Evolutionary conservation across 192 early-diverging fungal species (phyloP).

Genomic region (Backusella australiensis): DNA sequence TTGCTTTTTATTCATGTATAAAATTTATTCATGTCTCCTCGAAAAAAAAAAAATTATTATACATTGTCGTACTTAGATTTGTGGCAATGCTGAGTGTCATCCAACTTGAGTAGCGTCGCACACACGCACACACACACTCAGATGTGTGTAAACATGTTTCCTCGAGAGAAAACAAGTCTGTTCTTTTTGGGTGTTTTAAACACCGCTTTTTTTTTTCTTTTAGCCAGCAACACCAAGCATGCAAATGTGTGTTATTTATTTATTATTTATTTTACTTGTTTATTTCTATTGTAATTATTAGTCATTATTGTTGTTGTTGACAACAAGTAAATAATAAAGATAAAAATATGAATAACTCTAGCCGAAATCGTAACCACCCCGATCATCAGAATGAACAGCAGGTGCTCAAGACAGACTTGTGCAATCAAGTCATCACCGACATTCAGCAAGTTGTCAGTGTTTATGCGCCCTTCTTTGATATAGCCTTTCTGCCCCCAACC

Average conservation of each 20-base stretch:
- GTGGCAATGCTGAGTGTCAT: background rate
- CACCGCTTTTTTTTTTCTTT: too few species aligned
- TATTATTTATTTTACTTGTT: too few species aligned
- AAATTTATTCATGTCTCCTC: background rate
- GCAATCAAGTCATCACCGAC: constrained; percentile 13
- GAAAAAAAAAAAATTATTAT: background rate
- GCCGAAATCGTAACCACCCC: constrained; percentile 11
- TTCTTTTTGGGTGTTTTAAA: too few species aligned
- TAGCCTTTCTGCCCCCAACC: background rate
- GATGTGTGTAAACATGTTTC: too few species aligned
- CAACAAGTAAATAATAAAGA: background rate
- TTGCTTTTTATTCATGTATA: background rate
- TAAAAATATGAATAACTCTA: background rate
- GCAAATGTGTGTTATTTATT: too few species aligned
- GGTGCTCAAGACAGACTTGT: constrained; percentile 26
- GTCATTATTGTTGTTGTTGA: background rate
- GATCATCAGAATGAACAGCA: constrained; percentile 20
- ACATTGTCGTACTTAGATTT: background rate
- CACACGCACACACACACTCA: background rate
- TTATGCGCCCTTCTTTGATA: constrained; percentile 20
- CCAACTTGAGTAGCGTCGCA: background rate
- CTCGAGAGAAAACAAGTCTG: too few species aligned
- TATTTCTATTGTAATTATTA: background rate
- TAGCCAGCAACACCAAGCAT: too few species aligned
- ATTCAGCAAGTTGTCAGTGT: constrained; percentile 18